Base-by-base conservation (phyloP, 2,329 filamentous ascomycete genomes). In the Dothiorella sarmentorum region DNA sequence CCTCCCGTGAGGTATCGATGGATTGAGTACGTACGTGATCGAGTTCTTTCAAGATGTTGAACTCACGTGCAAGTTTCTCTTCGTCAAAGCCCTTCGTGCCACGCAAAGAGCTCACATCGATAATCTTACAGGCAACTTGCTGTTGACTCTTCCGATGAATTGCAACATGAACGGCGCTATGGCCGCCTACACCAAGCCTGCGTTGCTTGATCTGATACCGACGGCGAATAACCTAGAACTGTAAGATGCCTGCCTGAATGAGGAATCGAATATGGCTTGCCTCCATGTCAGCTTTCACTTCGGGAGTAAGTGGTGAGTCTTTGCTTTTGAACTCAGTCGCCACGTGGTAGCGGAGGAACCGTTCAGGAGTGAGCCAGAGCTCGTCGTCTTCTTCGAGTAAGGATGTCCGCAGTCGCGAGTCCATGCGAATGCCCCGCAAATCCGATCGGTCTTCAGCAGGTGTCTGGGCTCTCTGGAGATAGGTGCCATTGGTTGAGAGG, bases 71-170 rank as follows among this genome's bases (percentile, higher is more conserved):
- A 26, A 58, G 43, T 13, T 7, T 38, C 40, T 49, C 55, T 24
- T 42, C 17, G 18, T 3, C 20, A 15, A 9, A 5, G 20, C 43
- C 15, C 27, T 49, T 13, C 18, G 18, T 42, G 31, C 9, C n/a
- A 10, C 29, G 38, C 20, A 58, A 10, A 53, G 15, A 15, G 1
- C 31, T n/a, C 17, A 52, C 20, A 5, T 51, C 37, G 9, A 89
- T 75, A 7, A 89, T 71, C 65, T 91, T 90, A 75, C 88, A 91
- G 10, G 86, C 86, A 18, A 89, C 63, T 65, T 90, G 88, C 58
- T 77, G 78, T 35, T 78, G 76, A 0, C 80, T 82, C 6, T 69
- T 69, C 22, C 74, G 68, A 15, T 88, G 78, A 2, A 79, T 67
- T 4, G 80, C 83, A 9, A 86, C 73, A 58, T 81, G 78, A 3